Evolutionary conservation across 192 early-diverging fungal genomes (phyloP).

Genomic region (Coemansia sp.): DNA sequence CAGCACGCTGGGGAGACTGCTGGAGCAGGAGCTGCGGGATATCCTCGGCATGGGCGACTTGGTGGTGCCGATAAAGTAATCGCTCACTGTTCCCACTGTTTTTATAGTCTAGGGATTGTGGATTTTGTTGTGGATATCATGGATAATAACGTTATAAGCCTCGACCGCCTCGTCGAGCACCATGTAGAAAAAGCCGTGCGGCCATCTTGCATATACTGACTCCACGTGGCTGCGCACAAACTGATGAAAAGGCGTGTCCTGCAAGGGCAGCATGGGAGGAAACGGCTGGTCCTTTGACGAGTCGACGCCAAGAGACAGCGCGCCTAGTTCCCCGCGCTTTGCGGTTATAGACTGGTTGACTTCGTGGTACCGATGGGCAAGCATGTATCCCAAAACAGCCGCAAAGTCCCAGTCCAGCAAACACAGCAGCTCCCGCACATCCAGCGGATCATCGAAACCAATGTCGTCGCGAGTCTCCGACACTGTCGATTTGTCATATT

Average conservation of each 20-base stretch:
- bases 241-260: constrained; percentile 34
- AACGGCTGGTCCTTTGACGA: constrained; percentile 22
- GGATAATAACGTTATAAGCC: constrained; percentile 42
- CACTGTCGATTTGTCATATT: constrained; percentile 3
- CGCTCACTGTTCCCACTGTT: no score
- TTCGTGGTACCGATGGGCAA: constrained; percentile 31
- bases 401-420: constrained; percentile 50
- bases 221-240: constrained; percentile 25
- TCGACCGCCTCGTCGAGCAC: constrained; percentile 47
- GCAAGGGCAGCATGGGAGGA: constrained; percentile 30
- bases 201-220: constrained; percentile 31
- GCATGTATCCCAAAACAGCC: constrained; percentile 39
- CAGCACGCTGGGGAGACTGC: constrained; percentile 64
- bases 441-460: constrained; percentile 7
- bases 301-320: constrained; percentile 34
- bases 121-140: constrained; percentile 15
- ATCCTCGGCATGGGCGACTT: constrained; percentile 45
- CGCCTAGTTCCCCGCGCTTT: constrained; percentile 33
- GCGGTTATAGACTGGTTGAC: constrained; percentile 9
- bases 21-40: constrained; percentile 67
- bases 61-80: constrained; percentile 47
- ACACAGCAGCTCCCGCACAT: constrained; percentile 19
- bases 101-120: constrained; percentile 2
- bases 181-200: constrained; percentile 47
- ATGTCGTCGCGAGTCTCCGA: not conserved